These are phyloP conservation scores for Melanogaster broomeanus DNA, from an alignment of 768 basidiomycete species.

Conservation along the genomic window DNA sequence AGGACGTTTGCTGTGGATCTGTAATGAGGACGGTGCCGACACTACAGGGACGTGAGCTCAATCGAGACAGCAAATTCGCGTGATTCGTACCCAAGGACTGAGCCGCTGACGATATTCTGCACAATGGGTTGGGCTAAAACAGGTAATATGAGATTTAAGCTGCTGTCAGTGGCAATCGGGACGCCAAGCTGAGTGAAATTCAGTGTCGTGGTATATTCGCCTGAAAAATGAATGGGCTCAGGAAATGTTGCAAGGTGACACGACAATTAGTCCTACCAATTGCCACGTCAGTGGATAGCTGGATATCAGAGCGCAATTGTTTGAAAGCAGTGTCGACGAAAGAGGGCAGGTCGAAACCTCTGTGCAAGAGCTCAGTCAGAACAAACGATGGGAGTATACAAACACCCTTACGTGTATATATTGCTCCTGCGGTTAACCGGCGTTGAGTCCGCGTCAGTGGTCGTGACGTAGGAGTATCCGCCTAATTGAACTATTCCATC, in stretches of 20 bases:
- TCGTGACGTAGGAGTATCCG: constrained; percentile 57
- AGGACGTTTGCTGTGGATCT: constrained; percentile 55
- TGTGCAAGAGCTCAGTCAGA: constrained; percentile 34
- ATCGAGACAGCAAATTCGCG: not conserved
- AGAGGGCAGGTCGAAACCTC: constrained; percentile 60
- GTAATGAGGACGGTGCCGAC: constrained; percentile 63
- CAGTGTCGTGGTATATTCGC: constrained; percentile 63
- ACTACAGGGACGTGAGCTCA: constrained; percentile 30
- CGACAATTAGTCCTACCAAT: constrained; percentile 44
- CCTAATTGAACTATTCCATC: constrained; percentile 68
- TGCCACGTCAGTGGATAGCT: constrained; percentile 51
- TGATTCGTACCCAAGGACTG: constrained; percentile 50
- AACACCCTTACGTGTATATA: constrained; percentile 49
- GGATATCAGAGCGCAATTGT: constrained; percentile 60
- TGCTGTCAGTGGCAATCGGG: constrained; percentile 60
- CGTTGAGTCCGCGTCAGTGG: constrained; percentile 35
- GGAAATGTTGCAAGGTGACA: not conserved
- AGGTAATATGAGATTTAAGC: constrained; percentile 64
- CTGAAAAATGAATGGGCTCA: constrained; percentile 34
- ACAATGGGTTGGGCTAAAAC: constrained; percentile 74
- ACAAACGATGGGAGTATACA: not conserved
- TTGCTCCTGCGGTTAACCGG: constrained; percentile 41
- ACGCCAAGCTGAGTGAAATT: constrained; percentile 59
- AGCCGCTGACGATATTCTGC: constrained; percentile 64
- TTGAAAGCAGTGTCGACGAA: constrained; percentile 71